Evolutionary conservation across 2,329 filamentous ascomycete genomes (phyloP), one percentile per base, ranked within the genome.

Genomic region (Orbilia brochopaga): DNA sequence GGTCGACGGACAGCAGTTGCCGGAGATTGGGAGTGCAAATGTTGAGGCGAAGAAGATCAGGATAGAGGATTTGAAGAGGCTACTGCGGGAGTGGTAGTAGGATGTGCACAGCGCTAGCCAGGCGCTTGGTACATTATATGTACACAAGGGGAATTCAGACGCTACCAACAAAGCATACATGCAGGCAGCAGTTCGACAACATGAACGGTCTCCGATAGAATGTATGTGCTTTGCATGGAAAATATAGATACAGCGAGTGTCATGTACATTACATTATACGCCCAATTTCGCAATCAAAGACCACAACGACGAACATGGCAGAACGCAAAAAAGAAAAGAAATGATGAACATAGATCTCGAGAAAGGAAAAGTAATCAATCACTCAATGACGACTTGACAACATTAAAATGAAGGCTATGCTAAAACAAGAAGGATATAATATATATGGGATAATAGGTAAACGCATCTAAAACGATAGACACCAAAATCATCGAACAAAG

Each of bases 21-120:
- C 67, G 1, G 48, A 60, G 30, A 53, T 72, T 19, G 23, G 55
- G 1, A 24, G 44, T 23, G 23, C 17, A 2, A 59, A 27, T 32
- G 50, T 72, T 1, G 60, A 61, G 50, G 52, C 56, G 10, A 72
- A 57, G 60, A 72, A 55, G 15, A 24, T 50, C 0, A 52, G 27
- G 13, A 24, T 72, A 7, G 48, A 57, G 23, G 60, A 61, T 3
- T 23, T 72, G 23, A 72, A 55, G 30, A n/a, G 37, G 10, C 48
- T 70, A 10, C 5, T 53, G 17, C 44, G 44, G 44, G 44, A 48
- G 19, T 48, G 8, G 27, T 32, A 8, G 27, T 8, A 32, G 3
- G 4, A 21, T 21, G 44, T 19, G 7, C n/a, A 44, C 19, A 19
- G n/a, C 37, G 4, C n/a, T 10, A 10, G n/a, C n/a, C n/a, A n/a